Conservation (phyloP, 1,284 basidiomycete species). For the Porodaedalea pini region DNA sequence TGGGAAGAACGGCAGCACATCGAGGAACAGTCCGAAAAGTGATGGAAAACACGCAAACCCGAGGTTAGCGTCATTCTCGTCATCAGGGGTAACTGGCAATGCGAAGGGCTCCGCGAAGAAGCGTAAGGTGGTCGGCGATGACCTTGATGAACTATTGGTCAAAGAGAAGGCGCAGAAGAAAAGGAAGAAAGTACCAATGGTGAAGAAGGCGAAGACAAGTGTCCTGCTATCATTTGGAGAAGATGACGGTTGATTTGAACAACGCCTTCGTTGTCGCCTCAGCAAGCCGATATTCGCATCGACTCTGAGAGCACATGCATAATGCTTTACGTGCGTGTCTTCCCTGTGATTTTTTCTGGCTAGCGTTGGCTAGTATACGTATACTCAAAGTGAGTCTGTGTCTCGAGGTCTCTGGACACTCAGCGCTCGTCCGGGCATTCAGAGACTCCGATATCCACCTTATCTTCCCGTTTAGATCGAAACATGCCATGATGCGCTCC, state of each 20-base stretch:
- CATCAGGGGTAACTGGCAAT: constrained; percentile 27
- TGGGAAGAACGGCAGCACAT: constrained; percentile 19
- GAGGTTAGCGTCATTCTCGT: constrained; percentile 39
- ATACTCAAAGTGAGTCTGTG: background rate
- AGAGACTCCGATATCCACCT: background rate
- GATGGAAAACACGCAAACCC: constrained; percentile 16
- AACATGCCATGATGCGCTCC: background rate
- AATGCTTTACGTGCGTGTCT: background rate
- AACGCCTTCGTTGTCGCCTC: too few species aligned
- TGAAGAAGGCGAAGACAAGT: constrained; percentile 37
- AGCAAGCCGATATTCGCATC: background rate
- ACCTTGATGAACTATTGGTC: constrained; percentile 20
- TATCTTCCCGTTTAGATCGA: background rate
- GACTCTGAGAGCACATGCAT: background rate
- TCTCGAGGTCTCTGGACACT: background rate
- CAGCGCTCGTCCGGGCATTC: background rate
- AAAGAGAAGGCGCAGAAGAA: constrained; percentile 29
- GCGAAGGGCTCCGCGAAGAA: constrained; percentile 32
- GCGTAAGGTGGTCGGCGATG: constrained; percentile 36
- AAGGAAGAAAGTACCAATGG: constrained; percentile 45
- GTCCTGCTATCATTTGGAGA: constrained; percentile 58
- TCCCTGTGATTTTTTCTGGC: background rate
- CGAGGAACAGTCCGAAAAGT: constrained; percentile 6
- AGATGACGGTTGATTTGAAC: constrained; percentile 25
- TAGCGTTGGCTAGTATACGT: background rate